Base-by-base conservation (phyloP, 148 eudicot species). In the Rhododendron henanense region DNA sequence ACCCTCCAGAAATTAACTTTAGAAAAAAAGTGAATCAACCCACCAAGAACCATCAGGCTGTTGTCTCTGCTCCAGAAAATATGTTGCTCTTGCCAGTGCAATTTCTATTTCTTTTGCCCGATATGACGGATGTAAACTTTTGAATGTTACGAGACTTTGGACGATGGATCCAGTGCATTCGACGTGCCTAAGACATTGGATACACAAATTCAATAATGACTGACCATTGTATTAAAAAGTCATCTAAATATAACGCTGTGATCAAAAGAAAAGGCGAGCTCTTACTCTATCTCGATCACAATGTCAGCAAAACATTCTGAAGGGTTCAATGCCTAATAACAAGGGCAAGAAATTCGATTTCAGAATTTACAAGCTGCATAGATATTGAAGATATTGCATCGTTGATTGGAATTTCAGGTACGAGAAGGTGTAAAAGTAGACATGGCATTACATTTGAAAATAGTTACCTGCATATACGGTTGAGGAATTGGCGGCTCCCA, bases 1-100 rank as follows among this genome's bases (percentile, higher is more conserved):
- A 18, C 13, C 53, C 84, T 50, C 11, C 15, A 2, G 0, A 50
- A 50, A 50, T 5, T 6, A 8, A 45, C 8, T 6, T 45, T 0
- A 50, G 39, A 11, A 50, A 13, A 2, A 65, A 9, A 83, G 21
- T 50, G 16, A 10, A 51, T 35, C 1, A 59, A 81, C 84, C 80
- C 44, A 91, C 93, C 93, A 91, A 61, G 93, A 91, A 85, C 93
- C 93, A 80, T 91, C 90, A 48, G 88, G 87, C 86, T 65, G 50
- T 82, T 91, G 92, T 67, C 37, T 91, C 23, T 69, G 78, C 83
- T 90, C 91, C 19, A 91, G 86, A 79, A 83, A 91, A 7, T 73
- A 21, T 11, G 88, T 78, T n/a, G 87, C 93, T 67, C 88, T 91
- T 31, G 83, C 51, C 18, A 91, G 78, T 2, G 90, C 67, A 86